Evolutionary conservation across 2,329 filamentous ascomycete species (phyloP).

Genomic region (Cercospora sp.): DNA sequence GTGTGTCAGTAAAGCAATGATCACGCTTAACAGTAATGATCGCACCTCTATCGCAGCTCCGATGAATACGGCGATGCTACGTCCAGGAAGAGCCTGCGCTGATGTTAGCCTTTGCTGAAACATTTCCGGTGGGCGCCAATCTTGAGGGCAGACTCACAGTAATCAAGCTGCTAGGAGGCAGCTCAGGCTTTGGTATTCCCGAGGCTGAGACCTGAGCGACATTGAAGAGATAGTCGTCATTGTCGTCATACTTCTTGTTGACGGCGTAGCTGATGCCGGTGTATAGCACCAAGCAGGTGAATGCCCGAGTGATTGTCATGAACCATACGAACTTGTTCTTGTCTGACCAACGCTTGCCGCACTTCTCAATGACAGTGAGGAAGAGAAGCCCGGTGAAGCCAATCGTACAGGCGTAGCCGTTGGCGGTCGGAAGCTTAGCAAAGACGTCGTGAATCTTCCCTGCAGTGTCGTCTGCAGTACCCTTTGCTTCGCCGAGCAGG

Average conservation of each 20-base stretch:
- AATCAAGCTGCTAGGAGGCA: slow-evolving; percentile 53
- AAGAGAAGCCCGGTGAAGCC: slow-evolving; percentile 60
- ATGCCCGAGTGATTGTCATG: slow-evolving; percentile 61
- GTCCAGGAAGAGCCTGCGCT: slow-evolving; percentile 50
- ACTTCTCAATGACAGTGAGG: slow-evolving; percentile 58
- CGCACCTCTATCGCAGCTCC: slow-evolving; percentile 57
- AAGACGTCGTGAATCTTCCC: slow-evolving; percentile 62
- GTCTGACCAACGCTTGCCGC: slow-evolving; percentile 61
- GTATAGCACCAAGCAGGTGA: slow-evolving; percentile 62
- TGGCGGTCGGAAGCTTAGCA: slow-evolving; percentile 56
- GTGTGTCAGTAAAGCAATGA: neutral
- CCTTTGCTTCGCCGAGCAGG: slow-evolving; percentile 57
- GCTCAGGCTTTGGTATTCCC: slow-evolving; percentile 54
- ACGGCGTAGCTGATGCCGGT: slow-evolving; percentile 64
- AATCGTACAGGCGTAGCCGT: slow-evolving; percentile 60
- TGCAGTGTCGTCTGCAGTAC: slow-evolving; percentile 54
- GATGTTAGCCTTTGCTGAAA: neutral
- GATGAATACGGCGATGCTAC: slow-evolving; percentile 62
- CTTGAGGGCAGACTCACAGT: slow-evolving; percentile 21
- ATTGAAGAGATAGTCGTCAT: slow-evolving; percentile 55
- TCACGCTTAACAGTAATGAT: no score
- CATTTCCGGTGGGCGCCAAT: neutral
- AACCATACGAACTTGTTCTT: slow-evolving; percentile 61
- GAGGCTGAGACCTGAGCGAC: slow-evolving; percentile 60
- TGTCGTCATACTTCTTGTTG: slow-evolving; percentile 52